Evolutionary conservation across 2,329 filamentous ascomycete genomes (phyloP).

Genomic region (Colletotrichum spaethianum): DNA sequence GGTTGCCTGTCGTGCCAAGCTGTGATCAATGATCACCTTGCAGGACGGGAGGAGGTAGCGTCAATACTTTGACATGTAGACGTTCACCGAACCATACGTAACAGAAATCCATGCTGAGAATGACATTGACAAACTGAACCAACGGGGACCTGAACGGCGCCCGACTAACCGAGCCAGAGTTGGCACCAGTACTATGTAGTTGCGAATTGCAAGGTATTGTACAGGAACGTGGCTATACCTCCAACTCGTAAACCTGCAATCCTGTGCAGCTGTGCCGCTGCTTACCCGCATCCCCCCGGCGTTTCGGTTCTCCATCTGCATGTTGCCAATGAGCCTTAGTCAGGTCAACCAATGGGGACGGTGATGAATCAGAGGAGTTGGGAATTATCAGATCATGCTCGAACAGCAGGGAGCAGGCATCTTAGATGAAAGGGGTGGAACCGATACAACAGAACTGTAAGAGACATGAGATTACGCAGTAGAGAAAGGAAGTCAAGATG

Average conservation of each 20-base stretch:
- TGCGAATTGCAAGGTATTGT: not conserved
- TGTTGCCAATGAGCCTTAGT: slow-evolving; percentile 16
- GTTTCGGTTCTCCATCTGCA: slow-evolving; percentile 33
- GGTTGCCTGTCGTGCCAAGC: slow-evolving; percentile 3
- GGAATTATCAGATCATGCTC: slow-evolving; percentile 35
- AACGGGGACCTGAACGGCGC: slow-evolving; percentile 25
- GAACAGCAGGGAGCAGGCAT: slow-evolving; percentile 20
- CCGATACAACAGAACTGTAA: not conserved
- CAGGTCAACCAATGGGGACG: slow-evolving; percentile 7
- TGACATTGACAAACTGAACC: slow-evolving; percentile 15
- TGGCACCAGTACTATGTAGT: not conserved
- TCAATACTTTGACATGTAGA: not conserved
- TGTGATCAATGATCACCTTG: not conserved
- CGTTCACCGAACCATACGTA: slow-evolving; percentile 13
- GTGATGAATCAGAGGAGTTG: slow-evolving; percentile 11
- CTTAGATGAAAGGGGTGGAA: not conserved
- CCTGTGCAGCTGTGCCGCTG: slow-evolving; percentile 30
- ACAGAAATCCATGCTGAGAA: slow-evolving; percentile 8
- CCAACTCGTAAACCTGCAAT: not conserved
- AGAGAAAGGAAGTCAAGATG: not conserved
- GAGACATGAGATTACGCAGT: not conserved
- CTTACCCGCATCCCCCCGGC: slow-evolving; percentile 10
- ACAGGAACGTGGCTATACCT: slow-evolving; percentile 11
- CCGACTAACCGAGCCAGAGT: not conserved
- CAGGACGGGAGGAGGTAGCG: not conserved